Evolutionary conservation across 2,329 filamentous ascomycete species (phyloP).

Genomic region (Orbilia ellipsospora): DNA sequence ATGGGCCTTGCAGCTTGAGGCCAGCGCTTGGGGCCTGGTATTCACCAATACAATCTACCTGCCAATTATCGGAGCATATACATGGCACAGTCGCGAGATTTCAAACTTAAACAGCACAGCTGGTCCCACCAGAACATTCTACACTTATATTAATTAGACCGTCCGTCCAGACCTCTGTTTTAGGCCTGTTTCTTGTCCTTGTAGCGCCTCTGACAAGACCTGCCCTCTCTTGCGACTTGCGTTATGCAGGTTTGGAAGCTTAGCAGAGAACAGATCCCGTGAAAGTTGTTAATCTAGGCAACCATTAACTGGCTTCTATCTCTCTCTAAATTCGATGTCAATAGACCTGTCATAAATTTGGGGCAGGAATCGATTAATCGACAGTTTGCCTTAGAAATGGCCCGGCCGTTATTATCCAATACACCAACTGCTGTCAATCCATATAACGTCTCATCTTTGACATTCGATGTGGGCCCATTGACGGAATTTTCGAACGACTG

Average conservation of each 20-base stretch:
- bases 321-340: conserved; percentile 28
- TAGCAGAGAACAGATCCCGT: conserved; percentile 36
- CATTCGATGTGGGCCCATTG: conserved; percentile 53
- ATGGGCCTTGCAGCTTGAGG: conserved; percentile 9
- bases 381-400: conserved; percentile 34
- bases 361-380: conserved; percentile 4
- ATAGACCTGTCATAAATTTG: conserved; percentile 27
- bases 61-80: conserved; percentile 8
- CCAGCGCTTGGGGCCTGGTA: conserved; percentile 40
- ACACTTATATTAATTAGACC: conserved; percentile 43
- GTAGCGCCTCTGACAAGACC: conserved; percentile 50
- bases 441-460: conserved; percentile 49
- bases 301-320: conserved; percentile 23
- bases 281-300: conserved; percentile 34
- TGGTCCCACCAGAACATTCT: conserved; percentile 8
- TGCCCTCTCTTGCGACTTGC: conserved; percentile 35
- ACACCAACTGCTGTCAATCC: conserved; percentile 49
- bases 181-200: conserved; percentile 29
- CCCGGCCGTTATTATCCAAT: conserved; percentile 40
- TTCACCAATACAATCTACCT: conserved; percentile 1
- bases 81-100: conserved; percentile 30
- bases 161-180: conserved; percentile 31
- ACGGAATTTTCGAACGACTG: conserved; percentile 54
- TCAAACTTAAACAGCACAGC: conserved; percentile 30
- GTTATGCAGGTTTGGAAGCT: conserved; percentile 47